These are phyloP conservation scores for Suillus spraguei DNA, from an alignment of 768 basidiomycete species.

Conservation along the genomic window DNA sequence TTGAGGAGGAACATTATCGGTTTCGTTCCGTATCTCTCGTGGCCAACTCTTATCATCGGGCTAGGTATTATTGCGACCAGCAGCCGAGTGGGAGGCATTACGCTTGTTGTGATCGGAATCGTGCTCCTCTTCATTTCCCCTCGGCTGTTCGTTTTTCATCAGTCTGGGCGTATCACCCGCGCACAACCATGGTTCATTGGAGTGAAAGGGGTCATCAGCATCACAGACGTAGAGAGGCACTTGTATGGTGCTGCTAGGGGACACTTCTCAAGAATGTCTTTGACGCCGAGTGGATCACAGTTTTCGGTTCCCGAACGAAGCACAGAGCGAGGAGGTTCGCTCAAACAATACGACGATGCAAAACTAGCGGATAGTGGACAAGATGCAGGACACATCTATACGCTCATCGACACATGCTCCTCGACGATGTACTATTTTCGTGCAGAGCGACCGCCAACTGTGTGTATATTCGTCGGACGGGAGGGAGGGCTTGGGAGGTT, in stretches of 20 bases:
- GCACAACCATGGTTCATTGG: background rate
- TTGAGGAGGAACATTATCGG: background rate
- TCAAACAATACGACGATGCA: background rate
- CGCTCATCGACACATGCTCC: background rate
- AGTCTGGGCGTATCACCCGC: background rate
- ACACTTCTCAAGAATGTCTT: background rate
- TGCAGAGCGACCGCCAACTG: too few relatives aligned
- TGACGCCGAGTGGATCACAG: background rate
- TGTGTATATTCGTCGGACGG: too few relatives aligned
- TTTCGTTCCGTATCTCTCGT: background rate
- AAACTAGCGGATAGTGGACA: background rate
- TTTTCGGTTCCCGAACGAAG: background rate
- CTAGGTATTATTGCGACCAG: background rate
- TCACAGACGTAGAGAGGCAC: background rate
- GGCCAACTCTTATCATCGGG: too few relatives aligned
- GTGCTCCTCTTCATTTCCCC: background rate
- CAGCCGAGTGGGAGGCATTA: background rate
- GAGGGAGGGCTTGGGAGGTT: too few relatives aligned
- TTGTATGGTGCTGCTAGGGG: background rate
- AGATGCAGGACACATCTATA: background rate
- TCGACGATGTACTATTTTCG: too few relatives aligned
- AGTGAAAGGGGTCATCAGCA: background rate
- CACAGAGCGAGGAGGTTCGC: too few relatives aligned
- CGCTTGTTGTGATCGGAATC: background rate
- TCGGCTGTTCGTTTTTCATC: background rate